Percentiles rank a stretch among this genome's conserved stretches.
Evolutionary conservation across 1,284 basidiomycete genomes (phyloP).

Genomic region (Singerocomus rubriflavus): DNA sequence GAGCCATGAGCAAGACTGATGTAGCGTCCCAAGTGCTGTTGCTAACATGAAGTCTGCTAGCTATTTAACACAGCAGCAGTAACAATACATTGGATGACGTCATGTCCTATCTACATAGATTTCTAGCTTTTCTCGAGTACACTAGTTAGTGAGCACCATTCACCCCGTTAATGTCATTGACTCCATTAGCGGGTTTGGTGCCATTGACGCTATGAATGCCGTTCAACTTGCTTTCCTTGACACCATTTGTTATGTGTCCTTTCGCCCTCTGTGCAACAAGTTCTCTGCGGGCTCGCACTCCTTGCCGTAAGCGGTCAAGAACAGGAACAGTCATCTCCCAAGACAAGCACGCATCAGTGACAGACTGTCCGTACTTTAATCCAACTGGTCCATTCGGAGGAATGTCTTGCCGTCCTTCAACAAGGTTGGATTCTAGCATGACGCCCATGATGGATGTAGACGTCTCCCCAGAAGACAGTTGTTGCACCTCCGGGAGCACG

Average conservation of each 20-base stretch:
- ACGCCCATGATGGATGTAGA: slow-evolving; percentile 86
- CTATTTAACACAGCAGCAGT: too few relatives aligned
- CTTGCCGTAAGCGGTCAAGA: slow-evolving; percentile 78
- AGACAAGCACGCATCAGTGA: slow-evolving; percentile 88
- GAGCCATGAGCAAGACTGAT: background rate
- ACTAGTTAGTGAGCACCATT: slow-evolving; percentile 7
- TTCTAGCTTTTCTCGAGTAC: background rate
- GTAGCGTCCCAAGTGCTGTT: background rate
- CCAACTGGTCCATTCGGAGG: slow-evolving; percentile 73
- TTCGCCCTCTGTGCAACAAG: slow-evolving; percentile 38
- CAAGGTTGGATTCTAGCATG: slow-evolving; percentile 95
- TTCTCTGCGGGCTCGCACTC: slow-evolving; percentile 71
- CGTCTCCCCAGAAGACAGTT: slow-evolving; percentile 71
- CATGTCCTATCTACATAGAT: slow-evolving; percentile 3
- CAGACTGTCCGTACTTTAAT: slow-evolving; percentile 85
- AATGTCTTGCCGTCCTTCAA: slow-evolving; percentile 87
- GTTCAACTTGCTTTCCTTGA: slow-evolving; percentile 15
- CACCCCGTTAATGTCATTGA: background rate
- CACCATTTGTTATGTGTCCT: slow-evolving; percentile 3
- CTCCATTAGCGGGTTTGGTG: slow-evolving; percentile 3
- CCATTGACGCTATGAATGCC: background rate
- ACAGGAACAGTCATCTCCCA: slow-evolving; percentile 84
- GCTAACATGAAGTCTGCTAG: background rate
- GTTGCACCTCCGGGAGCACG: slow-evolving; percentile 52
- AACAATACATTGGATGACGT: slow-evolving; percentile 4